phyloP scores from a whole-genome alignment of 2,329 filamentous ascomycete genomes.

The Sporothrix inflata region DNA sequence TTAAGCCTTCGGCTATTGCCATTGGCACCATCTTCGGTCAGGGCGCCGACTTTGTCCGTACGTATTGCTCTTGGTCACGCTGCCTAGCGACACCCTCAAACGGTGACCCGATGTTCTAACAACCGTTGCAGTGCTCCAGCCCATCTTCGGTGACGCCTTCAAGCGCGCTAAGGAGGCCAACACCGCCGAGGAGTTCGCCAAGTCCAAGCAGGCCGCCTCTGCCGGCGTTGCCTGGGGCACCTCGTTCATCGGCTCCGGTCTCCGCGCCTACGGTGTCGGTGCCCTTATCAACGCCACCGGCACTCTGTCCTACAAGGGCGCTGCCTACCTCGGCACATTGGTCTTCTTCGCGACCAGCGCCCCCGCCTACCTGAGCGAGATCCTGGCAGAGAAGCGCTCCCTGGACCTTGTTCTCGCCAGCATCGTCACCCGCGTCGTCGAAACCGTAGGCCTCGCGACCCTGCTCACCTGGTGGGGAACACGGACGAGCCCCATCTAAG shows the following conservation, averaged over 20 bases:
- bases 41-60: slow-evolving; percentile 75
- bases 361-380: slow-evolving; percentile 83
- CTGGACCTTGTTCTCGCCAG: slow-evolving; percentile 88
- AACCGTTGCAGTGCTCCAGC: slow-evolving; percentile 66
- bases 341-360: slow-evolving; percentile 92
- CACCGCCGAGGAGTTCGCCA: slow-evolving; percentile 95
- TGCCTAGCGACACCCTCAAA: neutral
- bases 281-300: slow-evolving; percentile 93
- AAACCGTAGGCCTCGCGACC: slow-evolving; percentile 88
- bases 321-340: slow-evolving; percentile 86
- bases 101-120: neutral
- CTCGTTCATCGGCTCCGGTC: slow-evolving; percentile 82
- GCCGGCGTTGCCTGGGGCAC: slow-evolving; percentile 89
- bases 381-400: slow-evolving; percentile 89
- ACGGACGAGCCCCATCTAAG: slow-evolving; percentile 88
- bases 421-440: slow-evolving; percentile 80
- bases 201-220: slow-evolving; percentile 86
- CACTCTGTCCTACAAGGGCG: slow-evolving; percentile 94
- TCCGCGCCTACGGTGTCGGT: slow-evolving; percentile 88
- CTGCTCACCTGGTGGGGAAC: slow-evolving; percentile 99
- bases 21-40: slow-evolving; percentile 97
- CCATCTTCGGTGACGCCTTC: slow-evolving; percentile 93
- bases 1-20: slow-evolving; percentile 98
- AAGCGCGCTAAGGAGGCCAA: slow-evolving; percentile 87
- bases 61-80: slow-evolving; percentile 29